Evolutionary conservation across 2,329 filamentous ascomycete species (phyloP).

Genomic region (Pseudogymnoascus pannorum): DNA sequence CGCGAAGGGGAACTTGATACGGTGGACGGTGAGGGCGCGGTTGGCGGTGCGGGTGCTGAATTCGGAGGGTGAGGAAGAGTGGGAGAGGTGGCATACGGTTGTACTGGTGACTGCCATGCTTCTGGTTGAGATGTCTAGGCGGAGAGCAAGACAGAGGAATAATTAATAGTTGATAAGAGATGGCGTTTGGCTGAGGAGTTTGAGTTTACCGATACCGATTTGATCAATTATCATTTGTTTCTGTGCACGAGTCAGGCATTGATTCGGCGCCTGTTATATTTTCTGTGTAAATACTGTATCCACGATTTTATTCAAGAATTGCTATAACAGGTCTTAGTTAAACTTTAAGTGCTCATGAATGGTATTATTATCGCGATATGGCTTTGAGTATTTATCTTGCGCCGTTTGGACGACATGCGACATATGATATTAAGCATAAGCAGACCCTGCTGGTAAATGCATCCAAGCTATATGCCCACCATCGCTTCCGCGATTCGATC

Average conservation of each 20-base stretch:
- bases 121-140: background rate
- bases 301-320: background rate
- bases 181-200: background rate
- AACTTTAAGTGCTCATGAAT: background rate
- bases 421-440: background rate
- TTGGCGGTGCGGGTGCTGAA: background rate
- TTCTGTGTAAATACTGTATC: background rate
- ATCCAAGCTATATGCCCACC: background rate
- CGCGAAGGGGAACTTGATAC: background rate
- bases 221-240: conserved; percentile 14
- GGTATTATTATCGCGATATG: background rate
- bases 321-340: background rate
- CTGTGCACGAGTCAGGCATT: background rate
- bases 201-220: background rate
- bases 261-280: background rate
- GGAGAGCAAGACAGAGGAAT: conserved; percentile 1
- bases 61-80: background rate
- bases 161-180: background rate
- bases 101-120: background rate
- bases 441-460: background rate
- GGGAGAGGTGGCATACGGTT: background rate
- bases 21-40: conserved; percentile 1
- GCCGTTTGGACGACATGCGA: background rate
- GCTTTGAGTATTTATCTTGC: background rate
- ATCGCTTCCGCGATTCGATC: conserved; percentile 11